A percentile compares a stretch with the other conserved stretches of the same genome.
Evolutionary conservation across 768 basidiomycete species (phyloP).

Genomic region (Mycena chlorophos): DNA sequence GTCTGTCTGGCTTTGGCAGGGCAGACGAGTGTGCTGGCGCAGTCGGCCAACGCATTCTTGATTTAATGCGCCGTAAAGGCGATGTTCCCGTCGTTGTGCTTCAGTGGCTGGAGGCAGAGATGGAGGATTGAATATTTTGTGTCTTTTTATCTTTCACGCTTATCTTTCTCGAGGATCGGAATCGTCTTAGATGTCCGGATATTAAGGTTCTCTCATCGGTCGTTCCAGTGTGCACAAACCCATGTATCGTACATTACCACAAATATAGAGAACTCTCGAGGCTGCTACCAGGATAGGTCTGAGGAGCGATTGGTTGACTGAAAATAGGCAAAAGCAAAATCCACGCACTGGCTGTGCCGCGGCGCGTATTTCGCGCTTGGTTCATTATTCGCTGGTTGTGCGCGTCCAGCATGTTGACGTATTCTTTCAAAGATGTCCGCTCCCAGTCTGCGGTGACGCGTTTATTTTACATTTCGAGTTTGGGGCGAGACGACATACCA

Average conservation of each 20-base stretch:
- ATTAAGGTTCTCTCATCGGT: no score
- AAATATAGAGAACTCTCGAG: no score
- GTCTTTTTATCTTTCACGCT: not conserved
- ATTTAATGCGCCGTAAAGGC: slow-evolving; percentile 42
- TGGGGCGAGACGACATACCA: slow-evolving; percentile 33
- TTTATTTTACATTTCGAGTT: not conserved
- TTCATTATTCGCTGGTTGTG: slow-evolving; percentile 62
- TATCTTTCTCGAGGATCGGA: not conserved
- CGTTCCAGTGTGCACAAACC: no score
- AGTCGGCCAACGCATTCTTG: slow-evolving; percentile 58
- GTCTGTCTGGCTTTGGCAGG: slow-evolving; percentile 71
- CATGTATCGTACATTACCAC: no score
- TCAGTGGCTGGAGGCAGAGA: slow-evolving; percentile 54
- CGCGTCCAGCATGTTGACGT: slow-evolving; percentile 85
- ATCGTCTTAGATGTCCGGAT: no score
- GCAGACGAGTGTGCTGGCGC: slow-evolving; percentile 71
- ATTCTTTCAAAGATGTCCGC: slow-evolving; percentile 83
- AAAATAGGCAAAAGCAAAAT: no score
- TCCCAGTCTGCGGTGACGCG: slow-evolving; percentile 62
- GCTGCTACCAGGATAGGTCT: no score
- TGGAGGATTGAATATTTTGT: slow-evolving; percentile 23
- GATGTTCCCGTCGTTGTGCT: slow-evolving; percentile 36
- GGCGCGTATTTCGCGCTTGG: slow-evolving; percentile 51
- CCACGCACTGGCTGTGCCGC: slow-evolving; percentile 39
- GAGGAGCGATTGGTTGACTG: no score